Evolutionary conservation across 1,139 yeast species (phyloP), one percentile per base, ranked within the genome.

Genomic region (Pichia sp.): DNA sequence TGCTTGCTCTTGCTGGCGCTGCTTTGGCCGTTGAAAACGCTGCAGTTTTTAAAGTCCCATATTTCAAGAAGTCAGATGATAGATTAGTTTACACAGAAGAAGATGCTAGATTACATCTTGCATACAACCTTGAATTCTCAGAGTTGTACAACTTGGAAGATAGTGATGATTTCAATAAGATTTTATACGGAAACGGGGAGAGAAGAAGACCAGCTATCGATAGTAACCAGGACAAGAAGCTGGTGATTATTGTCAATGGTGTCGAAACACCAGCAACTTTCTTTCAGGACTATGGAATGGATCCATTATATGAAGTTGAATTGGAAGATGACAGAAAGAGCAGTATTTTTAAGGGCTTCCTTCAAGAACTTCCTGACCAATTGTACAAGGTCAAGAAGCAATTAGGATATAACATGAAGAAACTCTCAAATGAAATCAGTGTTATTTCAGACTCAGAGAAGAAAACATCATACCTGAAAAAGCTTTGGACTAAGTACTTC

Each of bases 181-280:
- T 55, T 22, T 38, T 46, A 42, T 26, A 54, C 53, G 49, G 59
- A 52, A 39, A 34, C 10, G 32, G 35, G 5, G 29, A 21, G 8
- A 21, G 11, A 9, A 11, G 11, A 9, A 21, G 11, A 9, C 10
- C 8, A 21, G 22, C 8, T 11, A 21, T 8, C 11, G 22, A 11
- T 11, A 21, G 27, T 5, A 38, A 38, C 12, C 55, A 52, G 30
- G 56, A 53, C 30, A 61, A 67, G n/a, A 58, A 57, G 35, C 38
- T 71, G 49, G 45, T 70, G 34, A 53, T 69, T 25, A 46, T 63
- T 25, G 50, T 71, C 29, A 58, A 59, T 42, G 77, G 75, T 18
- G 64, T 62, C 22, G 63, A 60, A 33, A 35, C 52, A 9, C 62
- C 65, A 12, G 45, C 45, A 3, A 42, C 40, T 15, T 51, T 63